These are phyloP conservation scores for Pseudozyma thailandica DNA, from an alignment of 1,284 basidiomycete species.

Conservation along the genomic window DNA sequence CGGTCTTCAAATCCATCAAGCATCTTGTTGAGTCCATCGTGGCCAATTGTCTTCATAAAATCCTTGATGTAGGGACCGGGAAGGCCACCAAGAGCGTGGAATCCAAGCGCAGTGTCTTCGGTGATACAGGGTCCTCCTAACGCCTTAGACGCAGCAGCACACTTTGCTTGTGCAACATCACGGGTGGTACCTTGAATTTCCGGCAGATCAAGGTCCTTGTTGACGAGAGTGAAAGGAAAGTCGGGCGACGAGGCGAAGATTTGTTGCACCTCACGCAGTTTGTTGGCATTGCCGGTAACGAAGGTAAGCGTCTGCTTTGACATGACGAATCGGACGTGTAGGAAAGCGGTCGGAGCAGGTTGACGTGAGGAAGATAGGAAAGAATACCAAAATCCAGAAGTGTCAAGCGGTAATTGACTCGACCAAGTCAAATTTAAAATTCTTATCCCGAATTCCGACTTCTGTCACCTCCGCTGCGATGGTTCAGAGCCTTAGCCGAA, in stretches of 20 bases:
- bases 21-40: constrained; percentile 82
- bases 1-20: constrained; percentile 84
- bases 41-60: constrained; percentile 56
- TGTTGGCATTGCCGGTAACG: constrained; percentile 94
- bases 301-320: constrained; percentile 71
- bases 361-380: constrained; percentile 3
- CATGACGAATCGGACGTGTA: constrained; percentile 6
- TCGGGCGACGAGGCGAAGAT: constrained; percentile 70
- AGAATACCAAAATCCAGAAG: background rate
- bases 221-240: constrained; percentile 35
- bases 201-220: constrained; percentile 74
- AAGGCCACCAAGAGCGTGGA: constrained; percentile 85
- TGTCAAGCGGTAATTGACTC: constrained; percentile 26
- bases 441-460: background rate
- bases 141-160: constrained; percentile 77
- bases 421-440: constrained; percentile 6
- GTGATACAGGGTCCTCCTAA: constrained; percentile 88
- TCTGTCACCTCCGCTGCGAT: constrained; percentile 1
- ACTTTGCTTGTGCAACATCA: constrained; percentile 90
- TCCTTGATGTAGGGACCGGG: constrained; percentile 98
- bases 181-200: constrained; percentile 93
- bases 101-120: constrained; percentile 94
- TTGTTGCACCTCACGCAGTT: constrained; percentile 85
- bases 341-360: background rate
- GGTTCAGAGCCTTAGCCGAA: no score